Base-by-base conservation (phyloP, 2,329 filamentous ascomycete genomes). In the Lachnellula occidentalis region DNA sequence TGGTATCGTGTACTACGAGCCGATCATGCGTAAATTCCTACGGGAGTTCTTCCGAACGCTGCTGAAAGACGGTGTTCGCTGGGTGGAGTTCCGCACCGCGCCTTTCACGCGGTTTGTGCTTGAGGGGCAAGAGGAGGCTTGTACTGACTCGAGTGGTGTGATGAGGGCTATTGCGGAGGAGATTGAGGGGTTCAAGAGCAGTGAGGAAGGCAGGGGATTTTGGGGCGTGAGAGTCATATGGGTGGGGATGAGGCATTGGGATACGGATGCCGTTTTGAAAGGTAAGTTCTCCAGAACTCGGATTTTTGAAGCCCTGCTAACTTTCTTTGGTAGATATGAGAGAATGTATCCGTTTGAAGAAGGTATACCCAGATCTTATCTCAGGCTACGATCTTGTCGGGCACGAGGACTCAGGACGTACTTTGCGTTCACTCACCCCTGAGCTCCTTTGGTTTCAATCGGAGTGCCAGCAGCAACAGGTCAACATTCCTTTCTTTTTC, bases 371-470 rank as follows among this genome's bases (percentile, higher is more conserved):
- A 0, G 76, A 89, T 41, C 76, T 94, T 5, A 83, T 96, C 63
- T 83, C 87, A 21, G 92, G 91, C 15, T 96, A 90, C 71, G 92
- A 96, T 69, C 73, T 96, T 12, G 90, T 95, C 9, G 91, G 90
- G 0, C 87, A 91, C 68, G 92, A 96, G 74, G 88, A 94, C 65
- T 69, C 78, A 0, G 91, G 90, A 1, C 81, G 88, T 5, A 78
- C 89, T 0, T 80, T 96, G 31, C 75, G 78, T 14, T 86, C 92
- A 59, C 74, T 94, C 4, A 78, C 91, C 0, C 90, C 91, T 0
- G 81, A 92, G 64, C 74, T 96, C 0, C 90, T 96, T 70, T 96
- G 88, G 88, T 96, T 96, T 78, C 84, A 85, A 60, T 89, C 91
- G 69, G 80, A 85, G 63, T 95, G 90, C 68, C 78, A 80, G 1